These are phyloP conservation scores for Phoenix dactylifera DNA, from an alignment of 176 grass and related monocot species.

Conservation along the genomic window DNA sequence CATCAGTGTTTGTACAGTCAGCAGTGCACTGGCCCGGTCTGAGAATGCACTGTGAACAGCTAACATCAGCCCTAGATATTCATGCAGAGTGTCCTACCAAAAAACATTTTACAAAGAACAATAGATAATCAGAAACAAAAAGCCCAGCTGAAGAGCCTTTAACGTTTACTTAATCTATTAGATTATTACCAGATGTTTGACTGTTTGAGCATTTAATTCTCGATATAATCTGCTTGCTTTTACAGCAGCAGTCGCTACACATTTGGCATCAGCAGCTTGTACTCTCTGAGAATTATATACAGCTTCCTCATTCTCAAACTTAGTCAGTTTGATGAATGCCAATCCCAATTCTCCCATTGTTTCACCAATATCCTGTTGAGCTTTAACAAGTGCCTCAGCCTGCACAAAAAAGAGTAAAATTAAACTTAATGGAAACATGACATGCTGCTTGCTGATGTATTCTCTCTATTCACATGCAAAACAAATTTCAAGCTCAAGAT, in stretches of 20 bases:
- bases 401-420: constrained; percentile 20
- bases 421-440: neutral
- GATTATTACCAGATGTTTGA: constrained; percentile 75
- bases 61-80: constrained; percentile 86
- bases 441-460: too few relatives aligned
- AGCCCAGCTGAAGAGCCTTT: neutral
- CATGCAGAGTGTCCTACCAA: constrained; percentile 83
- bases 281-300: constrained; percentile 66
- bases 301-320: constrained; percentile 86
- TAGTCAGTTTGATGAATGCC: constrained; percentile 86
- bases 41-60: constrained; percentile 86
- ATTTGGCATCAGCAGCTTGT: constrained; percentile 68
- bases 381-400: constrained; percentile 90
- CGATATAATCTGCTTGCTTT: constrained; percentile 90
- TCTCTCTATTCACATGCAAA: too few relatives aligned
- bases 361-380: constrained; percentile 95
- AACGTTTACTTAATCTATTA: neutral
- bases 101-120: neutral
- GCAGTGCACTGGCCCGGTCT: constrained; percentile 76
- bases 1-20: constrained; percentile 93
- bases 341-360: constrained; percentile 93
- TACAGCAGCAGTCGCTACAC: constrained; percentile 81
- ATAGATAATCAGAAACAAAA: neutral
- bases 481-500: too few relatives aligned
- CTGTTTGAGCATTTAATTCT: constrained; percentile 95